Evolutionary conservation across 805 yeast species (phyloP), one percentile per base, ranked within the genome.

Genomic region (Scheffersomyces stipitis): DNA sequence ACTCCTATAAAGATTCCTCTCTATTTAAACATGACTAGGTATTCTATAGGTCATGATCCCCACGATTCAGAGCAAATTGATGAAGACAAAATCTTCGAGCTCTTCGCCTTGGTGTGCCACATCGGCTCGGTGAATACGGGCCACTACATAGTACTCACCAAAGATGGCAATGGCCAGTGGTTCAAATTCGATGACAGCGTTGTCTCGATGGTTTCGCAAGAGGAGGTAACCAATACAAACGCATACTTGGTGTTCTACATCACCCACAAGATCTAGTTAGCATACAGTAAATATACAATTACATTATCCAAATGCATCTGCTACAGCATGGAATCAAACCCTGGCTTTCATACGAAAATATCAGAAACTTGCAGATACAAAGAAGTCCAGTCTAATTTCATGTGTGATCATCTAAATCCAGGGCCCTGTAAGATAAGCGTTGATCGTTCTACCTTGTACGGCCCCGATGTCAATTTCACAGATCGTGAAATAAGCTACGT

Each of bases 121-220:
- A 81, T 80, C 23, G 99, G 99, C 1, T 81, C 91, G 14, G 93
- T 91, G 5, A 88, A 88, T 56, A 93, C 97, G 2, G 99, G 99
- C 8, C 99, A 93, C 60, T 93, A 93, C 58, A 75, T 90, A 10
- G 83, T 93, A 13, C 73, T 82, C 51, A 76, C 86, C 42, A 91
- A 90, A 55, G 76, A 71, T 37, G 67, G 76, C n/a, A 75, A 77
- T 28, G 85, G 88, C 2, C 72, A 76, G 50, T 93, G 99, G 99
- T 84, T 84, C 56, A 81, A 79, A 56, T 90, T 89, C 57, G 96
- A 93, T 55, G 99, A 93, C 64, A 80, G 93, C 13, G 79, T 81
- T 51, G 84, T 93, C 10, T 77, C 89, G 2, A 58, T 78, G 37
- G 74, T 88, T 8, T 59, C 80, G 6, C 78, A 73, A 36, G 77